Evolutionary conservation across 2,329 filamentous ascomycete species (phyloP), one percentile per base, ranked within the genome.

Genomic region (Juglanconis sp.): DNA sequence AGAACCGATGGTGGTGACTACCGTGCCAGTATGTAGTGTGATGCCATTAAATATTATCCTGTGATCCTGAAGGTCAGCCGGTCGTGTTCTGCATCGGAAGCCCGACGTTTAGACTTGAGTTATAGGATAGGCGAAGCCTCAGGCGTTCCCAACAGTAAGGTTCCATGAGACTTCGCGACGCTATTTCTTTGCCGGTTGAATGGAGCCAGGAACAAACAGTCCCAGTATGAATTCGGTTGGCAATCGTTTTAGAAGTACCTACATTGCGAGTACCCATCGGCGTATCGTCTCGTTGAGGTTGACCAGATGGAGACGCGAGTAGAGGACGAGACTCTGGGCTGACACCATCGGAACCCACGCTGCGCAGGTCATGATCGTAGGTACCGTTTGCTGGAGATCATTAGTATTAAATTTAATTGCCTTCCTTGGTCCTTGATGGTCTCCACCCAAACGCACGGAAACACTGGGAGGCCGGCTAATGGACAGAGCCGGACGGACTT

Each of bases 251-350:
- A 30, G 38, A 31, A 31, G 32, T 38, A 49, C 44, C 10, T 48
- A 56, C 79, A 88, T 85, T 56, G 68, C 75, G 0, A 86, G 73
- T 0, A 85, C 79, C 10, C 75, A 73, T 4, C 75, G 77, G 0
- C 87, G 73, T 3, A 80, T 69, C 2, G 70, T 70, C 6, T 77
- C 56, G 73, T 84, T 81, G 15, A 78, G 78, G 3, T 85, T 72
- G 10, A 88, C 77, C 1, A 88, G 75, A 67, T 87, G 84, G 0
- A 88, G 76, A 6, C 86, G 78, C 0, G 84, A 87, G 74, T 84
- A 88, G 1, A 88, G 73, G 1, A 88, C 85, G 11, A 87, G 66
- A 0, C 81, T 80, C 68, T 87, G 83, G 0, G 85, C 86, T 1
- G 84, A 85, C 0, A 88, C 80, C 82, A 87, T 86, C 2, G 72